Evolutionary conservation across 1,284 basidiomycete genomes (phyloP).

Genomic region (Athelia sp.): DNA sequence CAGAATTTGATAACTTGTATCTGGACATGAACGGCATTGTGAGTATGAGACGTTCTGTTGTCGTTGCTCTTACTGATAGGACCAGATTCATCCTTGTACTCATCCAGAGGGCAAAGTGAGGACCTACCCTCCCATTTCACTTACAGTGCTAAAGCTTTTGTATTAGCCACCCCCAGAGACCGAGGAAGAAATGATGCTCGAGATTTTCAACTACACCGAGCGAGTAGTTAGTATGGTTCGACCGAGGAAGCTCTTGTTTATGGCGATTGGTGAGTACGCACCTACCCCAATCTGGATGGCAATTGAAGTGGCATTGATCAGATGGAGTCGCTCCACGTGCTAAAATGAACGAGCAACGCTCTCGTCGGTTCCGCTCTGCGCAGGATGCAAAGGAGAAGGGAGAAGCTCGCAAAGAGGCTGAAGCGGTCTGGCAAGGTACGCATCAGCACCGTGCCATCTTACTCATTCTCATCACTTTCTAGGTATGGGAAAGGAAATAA

Average conservation of each 20-base stretch:
- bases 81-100: conserved; percentile 94
- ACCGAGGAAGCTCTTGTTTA: conserved; percentile 92
- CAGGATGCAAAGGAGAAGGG: conserved; percentile 96
- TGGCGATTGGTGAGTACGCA: conserved; percentile 83
- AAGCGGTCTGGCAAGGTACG: conserved; percentile 82
- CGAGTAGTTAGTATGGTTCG: conserved; percentile 96
- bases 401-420: conserved; percentile 75
- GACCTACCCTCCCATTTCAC: conserved; percentile 5
- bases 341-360: conserved; percentile 99
- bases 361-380: conserved; percentile 90
- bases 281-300: background rate
- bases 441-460: conserved; percentile 2
- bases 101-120: conserved; percentile 92
- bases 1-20: conserved; percentile 96
- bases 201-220: conserved; percentile 96
- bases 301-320: conserved; percentile 26
- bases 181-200: conserved; percentile 99
- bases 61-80: background rate
- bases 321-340: conserved; percentile 97
- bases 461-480: conserved; percentile 1
- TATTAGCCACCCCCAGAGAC: conserved; percentile 87
- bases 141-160: background rate
- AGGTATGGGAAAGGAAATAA: conserved; percentile 90
- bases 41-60: conserved; percentile 18
- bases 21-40: conserved; percentile 92